phyloP scores from a whole-genome alignment of 176 grass and related monocot genomes.

The Juncus effusus region DNA sequence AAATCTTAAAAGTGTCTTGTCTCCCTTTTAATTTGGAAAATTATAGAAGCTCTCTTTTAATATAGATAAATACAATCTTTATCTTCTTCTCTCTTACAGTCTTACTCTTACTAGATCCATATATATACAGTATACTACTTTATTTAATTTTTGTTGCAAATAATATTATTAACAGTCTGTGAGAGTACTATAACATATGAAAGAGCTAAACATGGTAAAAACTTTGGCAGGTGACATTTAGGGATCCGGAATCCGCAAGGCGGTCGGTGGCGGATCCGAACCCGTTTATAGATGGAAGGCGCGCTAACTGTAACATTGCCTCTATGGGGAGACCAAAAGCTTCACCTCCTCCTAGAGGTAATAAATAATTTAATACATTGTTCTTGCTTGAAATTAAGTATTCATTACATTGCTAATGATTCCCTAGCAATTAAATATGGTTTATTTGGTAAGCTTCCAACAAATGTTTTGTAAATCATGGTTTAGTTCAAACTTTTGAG shows the following conservation, averaged over 20 bases:
- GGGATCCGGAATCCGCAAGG: constrained; percentile 59
- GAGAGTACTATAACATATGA: background rate
- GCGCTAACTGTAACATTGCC: constrained; percentile 99
- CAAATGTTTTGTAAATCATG: too few relatives aligned
- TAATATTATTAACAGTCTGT: background rate
- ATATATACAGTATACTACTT: background rate
- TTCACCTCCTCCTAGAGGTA: constrained; percentile 49
- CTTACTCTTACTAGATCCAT: background rate
- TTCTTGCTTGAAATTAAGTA: too few relatives aligned
- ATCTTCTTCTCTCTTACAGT: background rate
- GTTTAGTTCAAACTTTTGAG: too few relatives aligned
- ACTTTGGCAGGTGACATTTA: constrained; percentile 68
- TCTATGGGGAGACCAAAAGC: constrained; percentile 60
- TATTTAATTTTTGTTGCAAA: background rate
- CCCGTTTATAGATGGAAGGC: constrained; percentile 79
- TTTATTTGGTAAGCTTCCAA: too few relatives aligned
- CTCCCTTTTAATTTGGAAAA: constrained; percentile 1
- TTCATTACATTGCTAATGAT: too few relatives aligned
- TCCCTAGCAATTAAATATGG: too few relatives aligned
- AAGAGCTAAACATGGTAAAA: background rate
- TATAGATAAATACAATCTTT: constrained; percentile 3
- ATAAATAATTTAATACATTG: background rate
- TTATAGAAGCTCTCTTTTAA: background rate
- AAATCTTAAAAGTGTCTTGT: constrained; percentile 17
- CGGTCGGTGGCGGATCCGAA: constrained; percentile 75